A percentile compares a stretch with the other conserved stretches of the same genome.
Conservation (phyloP, 1,139 yeast genomes). For the Torulaspora globosa region DNA sequence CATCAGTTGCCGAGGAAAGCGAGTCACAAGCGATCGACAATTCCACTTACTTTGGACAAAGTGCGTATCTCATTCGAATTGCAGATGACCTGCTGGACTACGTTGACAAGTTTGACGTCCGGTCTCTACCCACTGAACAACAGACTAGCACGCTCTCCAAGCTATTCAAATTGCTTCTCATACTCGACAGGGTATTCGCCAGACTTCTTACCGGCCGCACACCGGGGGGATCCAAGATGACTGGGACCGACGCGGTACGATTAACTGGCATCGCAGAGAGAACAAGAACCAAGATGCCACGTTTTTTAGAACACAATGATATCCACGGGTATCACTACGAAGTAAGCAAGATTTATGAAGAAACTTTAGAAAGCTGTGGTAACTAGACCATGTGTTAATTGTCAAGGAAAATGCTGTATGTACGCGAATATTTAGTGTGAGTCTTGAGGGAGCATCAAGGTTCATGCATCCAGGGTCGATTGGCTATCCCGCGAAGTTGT, state of each 20-base stretch:
- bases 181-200: constrained; percentile 44
- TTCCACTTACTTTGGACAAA: constrained; percentile 49
- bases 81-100: constrained; percentile 68
- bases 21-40: constrained; percentile 21
- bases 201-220: constrained; percentile 43
- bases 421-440: constrained; percentile 3
- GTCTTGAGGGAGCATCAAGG: neutral
- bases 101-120: constrained; percentile 43
- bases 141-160: constrained; percentile 26
- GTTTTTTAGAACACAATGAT: constrained; percentile 29
- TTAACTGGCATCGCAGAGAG: constrained; percentile 47
- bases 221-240: constrained; percentile 33
- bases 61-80: constrained; percentile 55
- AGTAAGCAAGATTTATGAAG: constrained; percentile 37
- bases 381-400: constrained; percentile 8
- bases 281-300: constrained; percentile 41
- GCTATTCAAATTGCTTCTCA: constrained; percentile 43
- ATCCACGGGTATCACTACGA: constrained; percentile 38
- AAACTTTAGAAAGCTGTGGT: constrained; percentile 33
- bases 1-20: constrained; percentile 10
- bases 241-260: constrained; percentile 47
- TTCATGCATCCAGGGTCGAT: neutral
- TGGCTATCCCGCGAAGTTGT: constrained; percentile 2
- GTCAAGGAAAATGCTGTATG: constrained; percentile 3
- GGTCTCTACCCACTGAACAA: constrained; percentile 21